Evolutionary conservation across 2,329 filamentous ascomycete genomes (phyloP).

Genomic region (Alternaria gaisen): DNA sequence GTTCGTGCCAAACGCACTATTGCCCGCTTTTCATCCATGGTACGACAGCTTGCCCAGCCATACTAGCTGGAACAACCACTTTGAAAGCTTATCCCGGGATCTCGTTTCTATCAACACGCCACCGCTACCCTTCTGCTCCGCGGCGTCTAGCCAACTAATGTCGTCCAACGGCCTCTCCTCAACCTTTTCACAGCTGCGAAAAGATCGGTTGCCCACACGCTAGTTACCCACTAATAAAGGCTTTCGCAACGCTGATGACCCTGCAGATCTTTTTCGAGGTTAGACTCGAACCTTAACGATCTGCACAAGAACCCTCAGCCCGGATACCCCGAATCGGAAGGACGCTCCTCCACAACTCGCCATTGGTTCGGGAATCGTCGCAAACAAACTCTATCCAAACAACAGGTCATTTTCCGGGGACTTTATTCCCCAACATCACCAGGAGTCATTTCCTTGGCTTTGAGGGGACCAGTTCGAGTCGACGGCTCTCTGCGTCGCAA

Average conservation of each 20-base stretch:
- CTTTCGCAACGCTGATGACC: conserved; percentile 14
- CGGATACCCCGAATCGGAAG: background rate
- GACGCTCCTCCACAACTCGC: background rate
- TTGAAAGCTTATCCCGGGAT: conserved; percentile 7
- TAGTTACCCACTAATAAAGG: conserved; percentile 1
- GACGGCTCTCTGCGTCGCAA: background rate
- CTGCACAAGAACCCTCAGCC: conserved; percentile 8
- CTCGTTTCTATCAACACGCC: background rate
- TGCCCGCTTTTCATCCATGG: conserved; percentile 14
- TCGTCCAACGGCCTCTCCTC: conserved; percentile 6
- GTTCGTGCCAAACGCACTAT: conserved; percentile 9
- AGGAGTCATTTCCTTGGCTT: conserved; percentile 2
- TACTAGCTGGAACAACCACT: background rate
- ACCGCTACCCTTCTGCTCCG: background rate
- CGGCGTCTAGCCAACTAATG: background rate
- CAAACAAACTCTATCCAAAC: conserved; percentile 6
- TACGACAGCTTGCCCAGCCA: conserved; percentile 7
- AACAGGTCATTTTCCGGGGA: background rate
- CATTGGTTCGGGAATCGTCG: conserved; percentile 8
- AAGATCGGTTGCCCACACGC: background rate
- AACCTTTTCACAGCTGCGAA: conserved; percentile 1
- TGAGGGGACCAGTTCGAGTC: background rate
- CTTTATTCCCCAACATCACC: background rate
- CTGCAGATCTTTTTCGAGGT: conserved; percentile 11
- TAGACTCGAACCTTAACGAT: conserved; percentile 7